Conservation (phyloP, 2,329 filamentous ascomycete species). For the Pyrenophora seminiperda region DNA sequence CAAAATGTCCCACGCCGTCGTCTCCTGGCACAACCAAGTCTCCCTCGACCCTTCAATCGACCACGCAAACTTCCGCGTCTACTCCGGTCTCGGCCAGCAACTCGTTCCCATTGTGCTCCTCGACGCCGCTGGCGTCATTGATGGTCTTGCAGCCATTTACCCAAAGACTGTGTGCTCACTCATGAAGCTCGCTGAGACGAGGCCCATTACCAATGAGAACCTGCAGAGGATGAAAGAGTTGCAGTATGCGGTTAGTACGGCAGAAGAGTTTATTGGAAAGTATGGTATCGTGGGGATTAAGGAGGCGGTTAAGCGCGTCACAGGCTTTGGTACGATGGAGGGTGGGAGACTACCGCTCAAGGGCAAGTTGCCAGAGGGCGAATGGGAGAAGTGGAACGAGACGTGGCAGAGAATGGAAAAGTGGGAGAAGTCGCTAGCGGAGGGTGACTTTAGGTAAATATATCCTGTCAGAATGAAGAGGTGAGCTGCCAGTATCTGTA, state of each 20-base stretch:
- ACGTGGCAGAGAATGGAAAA: constrained; percentile 41
- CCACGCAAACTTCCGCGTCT: constrained; percentile 63
- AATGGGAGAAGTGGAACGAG: constrained; percentile 57
- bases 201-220: constrained; percentile 41
- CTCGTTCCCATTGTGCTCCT: constrained; percentile 66
- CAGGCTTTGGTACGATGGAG: constrained; percentile 63
- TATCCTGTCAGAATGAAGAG: no score
- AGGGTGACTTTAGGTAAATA: constrained; percentile 29
- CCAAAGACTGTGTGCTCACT: constrained; percentile 65
- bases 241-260: constrained; percentile 65
- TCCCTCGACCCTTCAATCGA: constrained; percentile 65
- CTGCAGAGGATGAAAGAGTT: constrained; percentile 59
- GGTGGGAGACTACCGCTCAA: constrained; percentile 64
- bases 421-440: constrained; percentile 37
- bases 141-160: constrained; percentile 69
- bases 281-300: constrained; percentile 69
- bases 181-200: constrained; percentile 56
- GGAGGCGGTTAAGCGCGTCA: constrained; percentile 64
- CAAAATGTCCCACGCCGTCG: constrained; percentile 71
- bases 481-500: no score
- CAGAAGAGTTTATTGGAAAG: constrained; percentile 66
- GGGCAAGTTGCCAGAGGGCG: constrained; percentile 63
- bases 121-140: constrained; percentile 68
- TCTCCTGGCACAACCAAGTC: constrained; percentile 67
- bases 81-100: constrained; percentile 69